Percentiles rank a stretch among this genome's conserved stretches.
Evolutionary conservation across 768 basidiomycete genomes (phyloP).

Genomic region (Stropharia rugosoannulata): DNA sequence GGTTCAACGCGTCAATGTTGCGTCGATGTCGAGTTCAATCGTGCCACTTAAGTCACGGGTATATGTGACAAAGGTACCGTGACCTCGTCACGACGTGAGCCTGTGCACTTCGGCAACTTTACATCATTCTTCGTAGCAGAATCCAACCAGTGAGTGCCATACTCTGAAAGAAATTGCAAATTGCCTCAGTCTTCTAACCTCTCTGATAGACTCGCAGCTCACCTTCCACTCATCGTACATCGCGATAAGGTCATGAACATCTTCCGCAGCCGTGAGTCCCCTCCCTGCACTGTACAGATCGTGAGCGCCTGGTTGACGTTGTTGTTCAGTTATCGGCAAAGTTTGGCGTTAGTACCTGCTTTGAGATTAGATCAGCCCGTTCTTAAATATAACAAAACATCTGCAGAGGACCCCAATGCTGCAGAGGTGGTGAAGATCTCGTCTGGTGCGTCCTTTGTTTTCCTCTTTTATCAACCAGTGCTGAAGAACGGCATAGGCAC

Average conservation of each 20-base stretch:
- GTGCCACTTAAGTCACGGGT: not conserved
- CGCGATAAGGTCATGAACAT: slow-evolving; percentile 63
- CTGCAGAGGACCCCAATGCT: slow-evolving; percentile 87
- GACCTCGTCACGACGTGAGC: slow-evolving; percentile 40
- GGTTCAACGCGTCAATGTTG: not conserved
- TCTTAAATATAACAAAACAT: slow-evolving; percentile 11
- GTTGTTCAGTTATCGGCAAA: slow-evolving; percentile 72
- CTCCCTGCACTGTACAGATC: not conserved
- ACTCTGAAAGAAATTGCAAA: slow-evolving; percentile 1
- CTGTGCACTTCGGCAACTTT: slow-evolving; percentile 11
- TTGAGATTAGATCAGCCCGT: slow-evolving; percentile 9
- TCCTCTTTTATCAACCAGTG: not conserved
- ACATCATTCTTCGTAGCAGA: not conserved
- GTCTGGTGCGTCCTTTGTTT: slow-evolving; percentile 41
- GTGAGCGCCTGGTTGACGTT: not conserved
- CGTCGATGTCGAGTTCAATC: not conserved
- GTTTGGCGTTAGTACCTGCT: slow-evolving; percentile 83
- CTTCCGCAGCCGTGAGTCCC: slow-evolving; percentile 71
- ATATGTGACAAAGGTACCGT: slow-evolving; percentile 22
- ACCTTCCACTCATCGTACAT: slow-evolving; percentile 15
- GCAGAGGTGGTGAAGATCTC: slow-evolving; percentile 95
- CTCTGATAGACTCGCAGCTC: slow-evolving; percentile 4
- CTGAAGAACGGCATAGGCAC: slow-evolving; percentile 44
- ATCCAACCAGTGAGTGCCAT: not conserved
- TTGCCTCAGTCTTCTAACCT: not conserved